Percentiles rank a stretch among this genome's conserved stretches.
These are phyloP conservation scores for Rhodocollybia butyracea DNA, from an alignment of 768 basidiomycete species.

Conservation along the genomic window DNA sequence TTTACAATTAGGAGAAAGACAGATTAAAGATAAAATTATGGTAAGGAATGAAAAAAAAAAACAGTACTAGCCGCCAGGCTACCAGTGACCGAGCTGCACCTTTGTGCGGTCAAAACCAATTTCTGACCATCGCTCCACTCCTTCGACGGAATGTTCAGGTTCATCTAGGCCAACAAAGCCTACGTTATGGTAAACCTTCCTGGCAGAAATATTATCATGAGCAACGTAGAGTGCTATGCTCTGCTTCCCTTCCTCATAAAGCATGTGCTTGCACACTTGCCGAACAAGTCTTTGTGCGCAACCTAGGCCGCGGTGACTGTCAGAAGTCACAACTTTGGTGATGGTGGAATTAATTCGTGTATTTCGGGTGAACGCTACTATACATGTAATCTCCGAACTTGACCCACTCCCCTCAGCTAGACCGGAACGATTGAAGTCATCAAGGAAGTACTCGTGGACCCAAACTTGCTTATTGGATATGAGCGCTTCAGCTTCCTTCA, in stretches of 20 bases:
- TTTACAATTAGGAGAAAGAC: no score
- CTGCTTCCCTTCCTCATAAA: constrained; percentile 29
- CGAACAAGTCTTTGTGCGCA: constrained; percentile 47
- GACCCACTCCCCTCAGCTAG: constrained; percentile 10
- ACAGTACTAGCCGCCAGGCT: no score
- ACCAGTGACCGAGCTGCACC: constrained; percentile 51
- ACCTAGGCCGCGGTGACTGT: constrained; percentile 35
- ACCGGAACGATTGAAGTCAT: constrained; percentile 14
- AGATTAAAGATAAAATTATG: no score
- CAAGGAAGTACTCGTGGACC: constrained; percentile 39
- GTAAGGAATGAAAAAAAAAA: no score
- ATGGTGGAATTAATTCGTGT: constrained; percentile 40
- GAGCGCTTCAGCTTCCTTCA: constrained; percentile 37
- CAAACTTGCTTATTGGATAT: constrained; percentile 37
- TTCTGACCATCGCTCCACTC: constrained; percentile 46
- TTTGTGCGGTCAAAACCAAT: constrained; percentile 39
- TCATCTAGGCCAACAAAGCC: constrained; percentile 42
- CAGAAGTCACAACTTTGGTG: constrained; percentile 50
- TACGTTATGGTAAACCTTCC: constrained; percentile 41
- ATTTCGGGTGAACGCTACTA: constrained; percentile 47
- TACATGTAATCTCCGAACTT: constrained; percentile 34
- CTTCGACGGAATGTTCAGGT: constrained; percentile 16
- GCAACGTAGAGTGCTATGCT: constrained; percentile 50
- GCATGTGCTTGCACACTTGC: constrained; percentile 35
- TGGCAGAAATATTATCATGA: constrained; percentile 35